These are phyloP conservation scores for Leccinum disarticulatum DNA, from an alignment of 768 basidiomycete species.

Conservation along the genomic window DNA sequence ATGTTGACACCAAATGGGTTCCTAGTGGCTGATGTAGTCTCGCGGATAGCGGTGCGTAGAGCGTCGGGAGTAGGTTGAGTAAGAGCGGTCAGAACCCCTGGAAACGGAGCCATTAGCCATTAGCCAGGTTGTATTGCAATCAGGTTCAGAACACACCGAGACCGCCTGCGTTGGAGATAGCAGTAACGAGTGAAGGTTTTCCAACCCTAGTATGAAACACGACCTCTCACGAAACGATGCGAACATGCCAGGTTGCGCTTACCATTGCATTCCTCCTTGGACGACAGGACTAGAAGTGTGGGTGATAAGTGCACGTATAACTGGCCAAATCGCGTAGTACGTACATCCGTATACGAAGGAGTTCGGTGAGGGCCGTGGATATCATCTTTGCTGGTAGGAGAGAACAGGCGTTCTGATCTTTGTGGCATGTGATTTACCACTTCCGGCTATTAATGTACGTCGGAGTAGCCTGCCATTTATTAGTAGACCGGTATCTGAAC, in stretches of 20 bases:
- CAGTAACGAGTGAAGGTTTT: constrained; percentile 67
- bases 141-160: constrained; percentile 48
- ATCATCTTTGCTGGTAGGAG: constrained; percentile 34
- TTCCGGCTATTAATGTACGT: not conserved
- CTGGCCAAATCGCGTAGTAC: constrained; percentile 29
- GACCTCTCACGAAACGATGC: not conserved
- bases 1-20: constrained; percentile 87
- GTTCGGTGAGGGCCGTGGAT: constrained; percentile 57
- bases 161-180: constrained; percentile 81
- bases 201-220: constrained; percentile 62
- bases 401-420: not conserved
- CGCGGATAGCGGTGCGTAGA: constrained; percentile 73
- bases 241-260: constrained; percentile 6
- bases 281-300: constrained; percentile 59
- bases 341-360: constrained; percentile 67
- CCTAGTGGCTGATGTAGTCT: constrained; percentile 66
- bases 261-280: constrained; percentile 94
- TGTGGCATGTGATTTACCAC: not conserved
- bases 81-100: constrained; percentile 82
- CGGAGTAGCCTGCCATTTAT: not conserved
- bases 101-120: not conserved
- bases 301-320: not conserved
- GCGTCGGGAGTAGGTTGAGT: constrained; percentile 86
- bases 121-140: not conserved
- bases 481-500: too few species aligned